Evolutionary conservation across 345 rosid species (phyloP).

Genomic region (Citrus maxima): DNA sequence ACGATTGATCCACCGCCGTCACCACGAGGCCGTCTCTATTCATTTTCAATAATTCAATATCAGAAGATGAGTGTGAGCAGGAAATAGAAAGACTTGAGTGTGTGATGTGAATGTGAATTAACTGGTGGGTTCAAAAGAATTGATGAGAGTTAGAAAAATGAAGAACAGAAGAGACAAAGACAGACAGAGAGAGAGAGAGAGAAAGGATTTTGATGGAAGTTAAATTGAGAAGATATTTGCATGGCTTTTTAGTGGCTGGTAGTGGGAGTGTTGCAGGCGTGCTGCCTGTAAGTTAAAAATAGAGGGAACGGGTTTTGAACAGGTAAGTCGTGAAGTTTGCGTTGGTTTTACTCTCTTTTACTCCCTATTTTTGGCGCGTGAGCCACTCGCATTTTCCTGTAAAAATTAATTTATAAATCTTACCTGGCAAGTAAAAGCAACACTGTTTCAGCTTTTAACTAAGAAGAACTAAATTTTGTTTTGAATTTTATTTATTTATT

Average conservation of each 20-base stretch:
- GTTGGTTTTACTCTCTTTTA: neutral
- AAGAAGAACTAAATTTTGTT: too few relatives aligned
- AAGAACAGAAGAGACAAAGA: neutral
- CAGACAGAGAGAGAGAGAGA: neutral
- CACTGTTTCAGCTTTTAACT: neutral
- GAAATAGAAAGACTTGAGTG: neutral
- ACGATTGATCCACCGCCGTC: constrained; percentile 23
- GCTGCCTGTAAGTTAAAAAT: constrained; percentile 4
- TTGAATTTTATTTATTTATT: neutral
- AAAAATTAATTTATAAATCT: too few relatives aligned
- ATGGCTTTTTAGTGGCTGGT: constrained; percentile 11
- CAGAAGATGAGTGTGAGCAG: neutral
- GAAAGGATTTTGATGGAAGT: neutral
- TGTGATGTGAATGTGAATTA: too few relatives aligned
- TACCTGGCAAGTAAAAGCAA: neutral
- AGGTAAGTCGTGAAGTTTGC: neutral
- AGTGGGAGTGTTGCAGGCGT: neutral
- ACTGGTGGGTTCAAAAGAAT: neutral
- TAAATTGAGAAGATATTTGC: neutral
- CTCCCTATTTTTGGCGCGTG: constrained; percentile 29
- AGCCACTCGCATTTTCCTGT: too few relatives aligned
- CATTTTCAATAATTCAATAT: neutral
- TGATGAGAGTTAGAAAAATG: too few relatives aligned
- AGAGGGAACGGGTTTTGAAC: constrained; percentile 23
- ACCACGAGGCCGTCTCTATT: constrained; percentile 10